A percentile compares a stretch with the other conserved stretches of the same genome.
phyloP scores from a whole-genome alignment of 192 early-diverging fungal species.

The Rhizoclosmatium sp. region DNA sequence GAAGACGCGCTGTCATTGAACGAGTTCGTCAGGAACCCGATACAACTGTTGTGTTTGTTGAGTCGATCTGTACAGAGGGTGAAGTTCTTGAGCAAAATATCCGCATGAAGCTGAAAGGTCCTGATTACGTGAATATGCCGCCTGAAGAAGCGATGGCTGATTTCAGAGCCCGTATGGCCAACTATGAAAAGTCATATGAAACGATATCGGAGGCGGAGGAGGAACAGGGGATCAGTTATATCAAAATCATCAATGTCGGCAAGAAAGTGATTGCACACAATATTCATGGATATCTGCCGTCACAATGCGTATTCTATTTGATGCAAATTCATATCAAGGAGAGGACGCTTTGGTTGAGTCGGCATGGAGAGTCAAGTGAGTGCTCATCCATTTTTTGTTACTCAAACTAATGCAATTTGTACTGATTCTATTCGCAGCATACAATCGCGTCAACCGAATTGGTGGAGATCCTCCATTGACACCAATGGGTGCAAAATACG shows the following conservation, averaged over 20 bases:
- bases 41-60: constrained; percentile 51
- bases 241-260: constrained; percentile 97
- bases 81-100: constrained; percentile 84
- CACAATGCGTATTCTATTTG: constrained; percentile 96
- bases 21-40: constrained; percentile 41
- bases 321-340: constrained; percentile 95
- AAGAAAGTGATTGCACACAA: constrained; percentile 94
- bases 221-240: constrained; percentile 74
- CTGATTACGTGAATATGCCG: constrained; percentile 91
- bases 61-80: constrained; percentile 86
- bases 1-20: constrained; percentile 64
- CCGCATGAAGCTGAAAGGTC: constrained; percentile 88
- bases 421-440: constrained; percentile 55
- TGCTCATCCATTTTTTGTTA: not conserved
- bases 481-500: constrained; percentile 73
- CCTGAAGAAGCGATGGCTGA: constrained; percentile 83
- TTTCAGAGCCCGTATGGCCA: constrained; percentile 83
- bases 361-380: constrained; percentile 84
- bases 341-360: constrained; percentile 88
- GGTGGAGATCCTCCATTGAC: constrained; percentile 90
- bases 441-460: constrained; percentile 84
- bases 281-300: constrained; percentile 84
- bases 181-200: constrained; percentile 95
- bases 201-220: constrained; percentile 87
- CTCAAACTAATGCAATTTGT: not conserved